Evolutionary conservation across 2,329 filamentous ascomycete species (phyloP), one percentile per base, ranked within the genome.

Genomic region (Ophiobolus disseminans): DNA sequence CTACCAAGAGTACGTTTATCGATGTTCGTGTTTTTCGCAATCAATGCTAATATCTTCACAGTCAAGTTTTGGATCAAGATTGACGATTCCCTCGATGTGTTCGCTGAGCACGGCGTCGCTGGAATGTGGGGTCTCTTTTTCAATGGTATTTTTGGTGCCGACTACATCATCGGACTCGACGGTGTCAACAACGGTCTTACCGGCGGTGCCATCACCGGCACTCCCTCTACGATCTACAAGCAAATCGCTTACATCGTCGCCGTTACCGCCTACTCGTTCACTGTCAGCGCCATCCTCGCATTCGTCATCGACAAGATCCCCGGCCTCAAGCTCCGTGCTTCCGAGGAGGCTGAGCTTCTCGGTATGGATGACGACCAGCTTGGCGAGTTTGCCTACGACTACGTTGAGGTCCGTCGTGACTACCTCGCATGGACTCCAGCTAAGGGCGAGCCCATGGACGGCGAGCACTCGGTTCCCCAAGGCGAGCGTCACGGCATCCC

Each of bases 321-420:
- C 20, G 89, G 89, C 37, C 82, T 94, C 16, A 84, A 91, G 71
- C 87, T 94, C 36, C 88, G 90, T 48, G 89, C 89, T 7, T 87
- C 84, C 20, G 88, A 91, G 66, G 87, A 92, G 74, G 90, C 90
- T 19, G 90, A 94, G 75, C 84, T 93, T 10, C 84, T 93, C 47
- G 90, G 90, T 60, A 92, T 93, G 88, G 90, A 94, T 67, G 90
- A 93, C 69, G 89, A 93, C 75, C 90, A 94, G 77, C 88, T 93
- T 62, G 90, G 90, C 74, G 90, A 94, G 75, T 94, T 93, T 70
- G 90, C 89, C 10, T 93, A 93, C 79, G 90, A 94, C 73, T 94
- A 93, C 73, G 90, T 94, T 58, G 90, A 94, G 81, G 89, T 93
- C 50, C 87, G 90, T 68, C 86, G 90, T 66, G 90, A 94, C 75